phyloP scores from a whole-genome alignment of 768 basidiomycete species.

The Austroboletus eburneus region DNA sequence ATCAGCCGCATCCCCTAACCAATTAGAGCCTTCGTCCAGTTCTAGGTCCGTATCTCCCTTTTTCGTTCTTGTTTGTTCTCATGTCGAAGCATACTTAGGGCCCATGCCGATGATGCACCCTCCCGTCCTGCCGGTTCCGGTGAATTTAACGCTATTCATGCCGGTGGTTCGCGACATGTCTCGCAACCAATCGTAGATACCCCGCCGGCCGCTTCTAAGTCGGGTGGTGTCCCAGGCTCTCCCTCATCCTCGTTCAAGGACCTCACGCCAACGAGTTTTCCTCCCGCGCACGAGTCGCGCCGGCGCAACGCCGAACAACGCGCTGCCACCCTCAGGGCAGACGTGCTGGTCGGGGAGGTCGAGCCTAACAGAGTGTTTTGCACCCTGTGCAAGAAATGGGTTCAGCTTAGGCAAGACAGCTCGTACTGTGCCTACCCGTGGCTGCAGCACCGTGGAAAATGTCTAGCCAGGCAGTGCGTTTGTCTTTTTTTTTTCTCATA shows the following conservation, averaged over 20 bases:
- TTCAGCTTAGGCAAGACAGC: constrained; percentile 74
- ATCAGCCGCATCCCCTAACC: constrained; percentile 8
- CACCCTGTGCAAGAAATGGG: constrained; percentile 74
- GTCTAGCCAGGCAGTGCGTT: constrained; percentile 66
- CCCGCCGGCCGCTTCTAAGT: constrained; percentile 5
- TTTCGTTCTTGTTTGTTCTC: neutral
- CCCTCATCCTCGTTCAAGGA: constrained; percentile 48
- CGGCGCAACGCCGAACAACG: constrained; percentile 77
- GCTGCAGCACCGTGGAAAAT: constrained; percentile 74
- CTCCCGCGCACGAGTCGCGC: constrained; percentile 60
- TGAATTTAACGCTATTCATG: constrained; percentile 14
- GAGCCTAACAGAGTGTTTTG: constrained; percentile 77
- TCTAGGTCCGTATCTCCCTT: constrained; percentile 16
- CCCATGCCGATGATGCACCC: constrained; percentile 20
- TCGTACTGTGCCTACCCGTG: constrained; percentile 81
- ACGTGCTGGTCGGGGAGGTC: constrained; percentile 61
- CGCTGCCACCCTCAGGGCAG: constrained; percentile 63
- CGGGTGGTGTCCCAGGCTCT: constrained; percentile 23
- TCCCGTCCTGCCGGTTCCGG: constrained; percentile 29
- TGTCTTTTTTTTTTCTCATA: neutral
- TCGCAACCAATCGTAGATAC: constrained; percentile 9
- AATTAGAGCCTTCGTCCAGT: constrained; percentile 21
- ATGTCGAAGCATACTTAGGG: constrained; percentile 5
- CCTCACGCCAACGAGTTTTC: constrained; percentile 53
- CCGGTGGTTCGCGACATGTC: constrained; percentile 22